These are phyloP conservation scores for Alternaria arborescens DNA, from an alignment of 2,329 filamentous ascomycete genomes.

Conservation along the genomic window DNA sequence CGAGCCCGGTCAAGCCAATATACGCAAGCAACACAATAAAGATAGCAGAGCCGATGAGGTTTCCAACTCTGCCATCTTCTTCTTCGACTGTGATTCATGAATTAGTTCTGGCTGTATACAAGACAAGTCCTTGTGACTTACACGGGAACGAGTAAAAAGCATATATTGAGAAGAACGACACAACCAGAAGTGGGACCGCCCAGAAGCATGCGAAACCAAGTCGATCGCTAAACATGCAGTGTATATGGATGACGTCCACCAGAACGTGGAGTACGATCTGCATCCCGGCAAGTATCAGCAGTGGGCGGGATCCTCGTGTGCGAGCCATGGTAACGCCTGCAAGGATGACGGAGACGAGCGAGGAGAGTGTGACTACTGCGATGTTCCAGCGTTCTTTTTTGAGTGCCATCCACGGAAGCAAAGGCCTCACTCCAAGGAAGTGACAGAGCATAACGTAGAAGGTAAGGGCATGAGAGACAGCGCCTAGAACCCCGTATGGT, in stretches of 20 bases:
- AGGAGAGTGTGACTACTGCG: constrained; percentile 2
- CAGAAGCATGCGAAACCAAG: neutral
- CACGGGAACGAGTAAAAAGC: constrained; percentile 14
- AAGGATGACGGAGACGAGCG: constrained; percentile 13
- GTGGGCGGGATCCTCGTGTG: constrained; percentile 1
- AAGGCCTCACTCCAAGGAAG: constrained; percentile 5
- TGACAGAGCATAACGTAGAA: constrained; percentile 16
- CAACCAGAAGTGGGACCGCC: constrained; percentile 6
- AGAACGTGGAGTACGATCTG: constrained; percentile 11
- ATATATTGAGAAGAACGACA: constrained; percentile 10
- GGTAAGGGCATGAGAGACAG: constrained; percentile 8
- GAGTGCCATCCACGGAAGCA: constrained; percentile 4
- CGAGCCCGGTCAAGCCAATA: constrained; percentile 3
- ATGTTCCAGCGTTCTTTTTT: constrained; percentile 4
- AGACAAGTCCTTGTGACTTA: neutral
- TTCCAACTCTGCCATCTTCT: constrained; percentile 1
- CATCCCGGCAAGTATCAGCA: constrained; percentile 14
- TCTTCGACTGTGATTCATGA: neutral
- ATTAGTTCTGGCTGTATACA: neutral
- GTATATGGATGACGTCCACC: constrained; percentile 8
- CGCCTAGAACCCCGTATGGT: constrained; percentile 13
- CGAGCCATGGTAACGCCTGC: constrained; percentile 10
- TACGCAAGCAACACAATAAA: constrained; percentile 6
- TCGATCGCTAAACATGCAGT: constrained; percentile 6
- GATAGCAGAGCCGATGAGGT: neutral